Percentiles rank a stretch among this genome's conserved stretches.
Evolutionary conservation across 352 stramenopile genomes (phyloP).

Genomic region (Pythium angustatum): DNA sequence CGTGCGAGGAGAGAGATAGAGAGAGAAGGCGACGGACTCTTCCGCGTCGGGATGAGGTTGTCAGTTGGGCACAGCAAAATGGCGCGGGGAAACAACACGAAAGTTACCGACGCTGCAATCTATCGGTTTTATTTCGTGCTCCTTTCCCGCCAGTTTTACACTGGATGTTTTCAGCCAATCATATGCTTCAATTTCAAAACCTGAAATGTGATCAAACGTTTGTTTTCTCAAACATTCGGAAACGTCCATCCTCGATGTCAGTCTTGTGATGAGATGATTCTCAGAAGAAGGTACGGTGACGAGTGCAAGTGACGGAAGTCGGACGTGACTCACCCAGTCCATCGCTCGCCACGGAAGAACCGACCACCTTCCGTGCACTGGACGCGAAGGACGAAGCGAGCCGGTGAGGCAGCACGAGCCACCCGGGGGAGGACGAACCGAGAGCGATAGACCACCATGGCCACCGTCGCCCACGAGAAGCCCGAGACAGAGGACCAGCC

Average conservation of each 20-base stretch:
- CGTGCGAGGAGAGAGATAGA: background rate
- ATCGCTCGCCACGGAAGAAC: constrained; percentile 21
- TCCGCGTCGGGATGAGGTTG: background rate
- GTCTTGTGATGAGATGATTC: background rate
- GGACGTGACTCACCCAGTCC: background rate
- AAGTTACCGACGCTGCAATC: background rate
- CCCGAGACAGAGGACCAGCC: constrained; percentile 64
- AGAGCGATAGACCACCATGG: constrained; percentile 38
- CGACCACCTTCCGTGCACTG: constrained; percentile 23
- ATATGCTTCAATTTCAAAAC: background rate
- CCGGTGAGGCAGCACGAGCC: constrained; percentile 5
- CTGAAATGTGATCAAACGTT: background rate
- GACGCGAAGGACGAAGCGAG: constrained; percentile 10
- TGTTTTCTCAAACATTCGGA: constrained; percentile 1
- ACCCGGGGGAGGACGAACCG: background rate
- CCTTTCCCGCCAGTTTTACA: background rate
- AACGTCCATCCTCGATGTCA: background rate
- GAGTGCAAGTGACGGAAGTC: constrained; percentile 4
- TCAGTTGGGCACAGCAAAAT: background rate
- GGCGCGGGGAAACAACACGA: background rate
- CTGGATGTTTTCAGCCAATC: constrained; percentile 14
- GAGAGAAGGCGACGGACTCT: background rate
- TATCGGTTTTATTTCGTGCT: background rate
- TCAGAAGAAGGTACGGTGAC: constrained; percentile 16
- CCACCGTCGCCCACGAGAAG: constrained; percentile 77